These are phyloP conservation scores for Rubia peregrina DNA, from an alignment of 305 asterid genomes.

Conservation along the genomic window DNA sequence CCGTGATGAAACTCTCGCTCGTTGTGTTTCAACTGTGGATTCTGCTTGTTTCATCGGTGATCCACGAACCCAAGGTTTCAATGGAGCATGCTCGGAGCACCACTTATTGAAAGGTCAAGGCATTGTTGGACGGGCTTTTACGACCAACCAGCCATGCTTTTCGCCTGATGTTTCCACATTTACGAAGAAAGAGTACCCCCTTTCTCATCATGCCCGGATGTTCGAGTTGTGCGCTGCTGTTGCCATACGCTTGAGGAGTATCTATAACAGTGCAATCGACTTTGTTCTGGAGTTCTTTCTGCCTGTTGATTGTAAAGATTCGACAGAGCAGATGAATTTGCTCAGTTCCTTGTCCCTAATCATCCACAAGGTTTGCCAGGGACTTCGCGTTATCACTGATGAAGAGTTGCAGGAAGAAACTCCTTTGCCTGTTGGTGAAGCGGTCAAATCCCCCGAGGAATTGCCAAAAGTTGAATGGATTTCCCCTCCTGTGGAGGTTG, in stretches of 20 bases:
- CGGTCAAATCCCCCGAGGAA: slow-evolving; percentile 21
- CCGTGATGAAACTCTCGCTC: slow-evolving; percentile 53
- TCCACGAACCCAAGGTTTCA: slow-evolving; percentile 49
- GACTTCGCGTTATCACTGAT: slow-evolving; percentile 62
- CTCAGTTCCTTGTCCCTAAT: slow-evolving; percentile 56
- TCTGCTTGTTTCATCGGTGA: slow-evolving; percentile 68
- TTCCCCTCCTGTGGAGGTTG: slow-evolving; percentile 20
- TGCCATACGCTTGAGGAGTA: slow-evolving; percentile 74
- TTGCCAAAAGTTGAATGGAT: slow-evolving; percentile 22
- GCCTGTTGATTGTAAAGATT: slow-evolving; percentile 48
- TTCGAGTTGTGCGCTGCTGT: slow-evolving; percentile 72
- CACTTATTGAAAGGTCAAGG: slow-evolving; percentile 84
- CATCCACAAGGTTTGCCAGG: slow-evolving; percentile 52
- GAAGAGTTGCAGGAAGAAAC: slow-evolving; percentile 63
- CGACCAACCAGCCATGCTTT: slow-evolving; percentile 78
- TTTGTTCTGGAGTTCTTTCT: slow-evolving; percentile 86
- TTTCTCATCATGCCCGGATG: slow-evolving; percentile 84
- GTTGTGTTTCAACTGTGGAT: slow-evolving; percentile 69
- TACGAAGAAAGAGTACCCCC: slow-evolving; percentile 74
- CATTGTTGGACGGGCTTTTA: slow-evolving; percentile 69
- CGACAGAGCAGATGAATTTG: slow-evolving; percentile 55
- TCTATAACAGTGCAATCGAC: slow-evolving; percentile 51
- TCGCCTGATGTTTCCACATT: slow-evolving; percentile 55
- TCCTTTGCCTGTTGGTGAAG: slow-evolving; percentile 18
- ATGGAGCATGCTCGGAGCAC: slow-evolving; percentile 83